Conservation (phyloP, 768 basidiomycete genomes). For the Russula sp. region DNA sequence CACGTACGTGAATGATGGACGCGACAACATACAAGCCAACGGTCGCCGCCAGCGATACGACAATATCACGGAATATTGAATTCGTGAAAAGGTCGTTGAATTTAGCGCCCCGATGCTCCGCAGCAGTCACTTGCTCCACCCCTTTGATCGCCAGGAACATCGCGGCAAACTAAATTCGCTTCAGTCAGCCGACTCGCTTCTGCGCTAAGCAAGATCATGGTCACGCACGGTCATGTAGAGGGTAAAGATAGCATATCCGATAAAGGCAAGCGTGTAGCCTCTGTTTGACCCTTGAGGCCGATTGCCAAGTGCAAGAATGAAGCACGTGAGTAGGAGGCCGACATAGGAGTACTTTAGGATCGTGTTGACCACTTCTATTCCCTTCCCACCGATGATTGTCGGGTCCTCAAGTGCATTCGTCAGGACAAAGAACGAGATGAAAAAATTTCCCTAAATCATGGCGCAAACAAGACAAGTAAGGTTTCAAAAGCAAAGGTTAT, state of each 20-base stretch:
- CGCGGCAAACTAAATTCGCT: conserved; percentile 49
- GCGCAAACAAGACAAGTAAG: neutral
- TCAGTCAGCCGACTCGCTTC: conserved; percentile 3
- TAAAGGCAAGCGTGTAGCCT: conserved; percentile 76
- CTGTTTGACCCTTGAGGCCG: conserved; percentile 86
- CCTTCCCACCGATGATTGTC: conserved; percentile 43
- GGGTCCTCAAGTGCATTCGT: conserved; percentile 65
- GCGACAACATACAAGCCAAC: conserved; percentile 82
- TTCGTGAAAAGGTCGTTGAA: conserved; percentile 67
- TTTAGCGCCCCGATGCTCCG: conserved; percentile 39
- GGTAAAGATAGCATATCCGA: conserved; percentile 87
- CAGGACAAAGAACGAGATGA: conserved; percentile 80
- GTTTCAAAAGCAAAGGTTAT: neutral
- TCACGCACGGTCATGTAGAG: conserved; percentile 86
- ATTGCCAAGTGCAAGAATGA: conserved; percentile 84
- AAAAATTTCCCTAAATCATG: conserved; percentile 64
- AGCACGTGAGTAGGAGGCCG: conserved; percentile 80
- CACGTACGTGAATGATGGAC: conserved; percentile 75
- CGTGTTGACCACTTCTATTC: conserved; percentile 66
- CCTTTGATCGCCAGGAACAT: conserved; percentile 81
- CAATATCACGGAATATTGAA: conserved; percentile 75
- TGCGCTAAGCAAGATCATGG: conserved; percentile 1
- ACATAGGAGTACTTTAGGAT: conserved; percentile 84
- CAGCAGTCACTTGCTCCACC: conserved; percentile 49
- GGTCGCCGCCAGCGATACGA: conserved; percentile 80